phyloP scores from a whole-genome alignment of 2,329 filamentous ascomycete species.

The Nothomitra cinnamomea region DNA sequence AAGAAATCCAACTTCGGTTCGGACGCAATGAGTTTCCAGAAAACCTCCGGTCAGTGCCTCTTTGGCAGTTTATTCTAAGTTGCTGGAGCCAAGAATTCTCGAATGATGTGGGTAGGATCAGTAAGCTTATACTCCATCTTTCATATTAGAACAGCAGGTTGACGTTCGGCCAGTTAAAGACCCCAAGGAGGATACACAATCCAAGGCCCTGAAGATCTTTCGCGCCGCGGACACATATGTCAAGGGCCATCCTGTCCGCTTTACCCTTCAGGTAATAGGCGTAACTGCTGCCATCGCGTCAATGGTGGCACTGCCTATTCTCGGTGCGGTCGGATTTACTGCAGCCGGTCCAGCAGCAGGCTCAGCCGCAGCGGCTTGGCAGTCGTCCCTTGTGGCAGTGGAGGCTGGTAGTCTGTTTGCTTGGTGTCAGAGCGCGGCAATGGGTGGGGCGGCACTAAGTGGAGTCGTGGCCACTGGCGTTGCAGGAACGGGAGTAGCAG shows the following conservation, averaged over 20 bases:
- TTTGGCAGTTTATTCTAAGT: not conserved
- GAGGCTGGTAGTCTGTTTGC: conserved; percentile 16
- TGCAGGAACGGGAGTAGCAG: conserved; percentile 10
- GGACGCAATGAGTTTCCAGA: conserved; percentile 4
- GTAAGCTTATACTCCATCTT: not conserved
- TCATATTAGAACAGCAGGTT: no score
- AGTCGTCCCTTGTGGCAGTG: conserved; percentile 14
- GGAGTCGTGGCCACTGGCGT: conserved; percentile 11
- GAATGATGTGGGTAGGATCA: not conserved
- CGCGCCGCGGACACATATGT: not conserved
- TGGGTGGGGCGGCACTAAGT: conserved; percentile 14
- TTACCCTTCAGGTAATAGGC: not conserved
- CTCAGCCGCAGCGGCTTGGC: conserved; percentile 15
- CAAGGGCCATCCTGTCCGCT: not conserved
- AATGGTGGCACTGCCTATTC: conserved; percentile 9
- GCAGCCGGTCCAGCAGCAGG: conserved; percentile 12
- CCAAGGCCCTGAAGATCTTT: not conserved
- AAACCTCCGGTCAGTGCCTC: not conserved
- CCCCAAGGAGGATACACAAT: not conserved
- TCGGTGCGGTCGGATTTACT: conserved; percentile 13
- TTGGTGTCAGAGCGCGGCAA: conserved; percentile 17
- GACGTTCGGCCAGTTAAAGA: no score
- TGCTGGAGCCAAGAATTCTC: not conserved
- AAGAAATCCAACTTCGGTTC: conserved; percentile 8
- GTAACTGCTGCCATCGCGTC: conserved; percentile 3